Conservation (phyloP, 805 yeast species). For the Lipomyces chichibuensis region DNA sequence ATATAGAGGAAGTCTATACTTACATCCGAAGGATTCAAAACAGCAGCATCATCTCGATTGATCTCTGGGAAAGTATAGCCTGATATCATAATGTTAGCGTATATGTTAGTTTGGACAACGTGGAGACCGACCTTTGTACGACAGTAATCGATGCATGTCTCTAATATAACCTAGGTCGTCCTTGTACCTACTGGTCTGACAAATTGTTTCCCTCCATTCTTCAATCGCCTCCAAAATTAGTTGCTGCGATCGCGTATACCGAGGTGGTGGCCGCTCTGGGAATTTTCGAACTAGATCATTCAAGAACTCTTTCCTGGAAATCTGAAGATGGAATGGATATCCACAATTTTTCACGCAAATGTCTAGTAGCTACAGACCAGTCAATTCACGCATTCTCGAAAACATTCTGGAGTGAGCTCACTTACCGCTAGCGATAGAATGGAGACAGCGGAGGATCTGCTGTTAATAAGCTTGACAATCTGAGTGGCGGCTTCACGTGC, state of each 20-base stretch:
- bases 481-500: slow-evolving; percentile 93
- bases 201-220: slow-evolving; percentile 96
- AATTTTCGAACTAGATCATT: slow-evolving; percentile 90
- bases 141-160: slow-evolving; percentile 91
- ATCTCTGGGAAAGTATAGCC: slow-evolving; percentile 90
- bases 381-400: neutral
- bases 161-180: slow-evolving; percentile 90
- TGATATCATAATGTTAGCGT: neutral
- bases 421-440: slow-evolving; percentile 75
- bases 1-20: slow-evolving; percentile 1
- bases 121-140: slow-evolving; percentile 62
- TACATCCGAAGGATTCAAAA: slow-evolving; percentile 75
- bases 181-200: slow-evolving; percentile 84
- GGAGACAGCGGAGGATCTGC: slow-evolving; percentile 80
- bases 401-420: neutral
- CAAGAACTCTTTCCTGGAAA: slow-evolving; percentile 90
- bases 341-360: slow-evolving; percentile 97
- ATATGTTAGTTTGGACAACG: neutral
- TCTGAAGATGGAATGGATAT: slow-evolving; percentile 93
- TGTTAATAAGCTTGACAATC: slow-evolving; percentile 78
- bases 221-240: slow-evolving; percentile 86
- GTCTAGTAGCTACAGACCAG: slow-evolving; percentile 57
- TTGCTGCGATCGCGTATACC: slow-evolving; percentile 81
- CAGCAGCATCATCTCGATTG: slow-evolving; percentile 88
- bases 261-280: slow-evolving; percentile 91